Conservation (phyloP, 371 early-diverging fungal genomes). For the Apophysomyces ossiformis region DNA sequence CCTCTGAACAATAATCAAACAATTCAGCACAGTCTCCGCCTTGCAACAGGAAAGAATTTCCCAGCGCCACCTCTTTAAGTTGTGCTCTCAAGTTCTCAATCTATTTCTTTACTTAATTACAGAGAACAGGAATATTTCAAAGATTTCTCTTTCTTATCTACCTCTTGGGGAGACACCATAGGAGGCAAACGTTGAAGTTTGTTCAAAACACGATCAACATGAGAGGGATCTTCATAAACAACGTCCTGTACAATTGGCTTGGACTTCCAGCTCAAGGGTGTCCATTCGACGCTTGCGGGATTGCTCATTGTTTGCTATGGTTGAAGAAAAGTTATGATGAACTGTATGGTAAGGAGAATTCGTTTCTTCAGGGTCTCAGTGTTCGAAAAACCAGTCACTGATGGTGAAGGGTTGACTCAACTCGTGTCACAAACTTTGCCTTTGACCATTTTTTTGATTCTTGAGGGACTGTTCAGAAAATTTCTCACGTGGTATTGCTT, state of each 20-base stretch:
- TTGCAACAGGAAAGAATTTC: conserved; percentile 92
- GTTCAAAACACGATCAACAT: conserved; percentile 70
- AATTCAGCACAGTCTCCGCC: conserved; percentile 99
- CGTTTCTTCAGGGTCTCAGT: too few relatives aligned
- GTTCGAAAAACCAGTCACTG: too few relatives aligned
- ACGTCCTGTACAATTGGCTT: conserved; percentile 93
- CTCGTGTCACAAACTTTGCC: too few relatives aligned
- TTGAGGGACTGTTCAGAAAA: too few relatives aligned
- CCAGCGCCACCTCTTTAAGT: conserved; percentile 86
- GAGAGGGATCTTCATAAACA: conserved; percentile 77
- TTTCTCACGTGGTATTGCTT: too few relatives aligned
- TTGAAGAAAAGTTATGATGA: neutral
- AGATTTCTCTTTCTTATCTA: conserved; percentile 27
- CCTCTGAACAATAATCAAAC: conserved; percentile 94
- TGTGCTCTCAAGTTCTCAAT: conserved; percentile 82
- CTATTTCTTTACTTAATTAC: conserved; percentile 39
- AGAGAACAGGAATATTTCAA: neutral
- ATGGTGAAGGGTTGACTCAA: too few relatives aligned
- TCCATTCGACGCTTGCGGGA: conserved; percentile 57
- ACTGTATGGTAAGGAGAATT: too few relatives aligned
- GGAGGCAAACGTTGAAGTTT: conserved; percentile 89
- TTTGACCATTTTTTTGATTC: too few relatives aligned
- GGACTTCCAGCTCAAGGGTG: conserved; percentile 79
- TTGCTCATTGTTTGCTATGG: neutral
- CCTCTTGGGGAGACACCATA: conserved; percentile 89